Percentiles rank a stretch among this genome's conserved stretches.
phyloP scores from a whole-genome alignment of 805 yeast species.

The Teunomyces barrocoloradensis region DNA sequence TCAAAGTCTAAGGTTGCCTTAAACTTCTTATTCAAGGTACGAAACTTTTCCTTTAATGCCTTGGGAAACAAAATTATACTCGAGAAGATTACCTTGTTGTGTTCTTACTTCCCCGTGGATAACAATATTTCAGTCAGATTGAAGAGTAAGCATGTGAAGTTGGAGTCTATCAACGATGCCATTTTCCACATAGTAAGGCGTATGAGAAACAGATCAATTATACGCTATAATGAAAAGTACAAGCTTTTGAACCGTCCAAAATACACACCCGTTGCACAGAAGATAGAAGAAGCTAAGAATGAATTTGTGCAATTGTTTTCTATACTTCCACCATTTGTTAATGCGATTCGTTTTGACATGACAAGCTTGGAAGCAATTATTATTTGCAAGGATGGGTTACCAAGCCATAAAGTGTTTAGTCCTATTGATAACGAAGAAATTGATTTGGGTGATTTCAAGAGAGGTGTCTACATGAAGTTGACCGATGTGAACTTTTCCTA shows the following conservation, averaged over 20 bases:
- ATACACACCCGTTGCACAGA: not conserved
- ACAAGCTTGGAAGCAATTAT: constrained; percentile 30
- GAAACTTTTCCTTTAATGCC: constrained; percentile 28
- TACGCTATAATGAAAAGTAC: constrained; percentile 18
- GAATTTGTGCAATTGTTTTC: constrained; percentile 25
- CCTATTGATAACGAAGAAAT: constrained; percentile 21
- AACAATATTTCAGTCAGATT: constrained; percentile 21
- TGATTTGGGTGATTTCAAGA: constrained; percentile 34
- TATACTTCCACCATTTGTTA: constrained; percentile 27
- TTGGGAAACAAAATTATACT: constrained; percentile 29
- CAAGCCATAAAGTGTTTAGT: constrained; percentile 27
- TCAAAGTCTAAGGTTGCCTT: constrained; percentile 11
- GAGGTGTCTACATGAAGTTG: constrained; percentile 36
- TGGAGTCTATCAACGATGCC: constrained; percentile 36
- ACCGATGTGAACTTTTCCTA: constrained; percentile 20
- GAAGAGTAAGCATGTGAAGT: constrained; percentile 23
- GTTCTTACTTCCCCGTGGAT: constrained; percentile 24
- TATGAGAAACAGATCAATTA: constrained; percentile 27
- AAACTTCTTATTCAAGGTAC: constrained; percentile 27
- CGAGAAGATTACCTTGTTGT: constrained; percentile 25
- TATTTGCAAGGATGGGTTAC: constrained; percentile 41
- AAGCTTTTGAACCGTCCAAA: not conserved
- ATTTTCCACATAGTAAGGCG: constrained; percentile 35
- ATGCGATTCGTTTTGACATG: constrained; percentile 25
- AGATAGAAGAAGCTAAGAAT: not conserved